Evolutionary conservation across 1,139 yeast species (phyloP).

Genomic region (Candida sanyaensis): DNA sequence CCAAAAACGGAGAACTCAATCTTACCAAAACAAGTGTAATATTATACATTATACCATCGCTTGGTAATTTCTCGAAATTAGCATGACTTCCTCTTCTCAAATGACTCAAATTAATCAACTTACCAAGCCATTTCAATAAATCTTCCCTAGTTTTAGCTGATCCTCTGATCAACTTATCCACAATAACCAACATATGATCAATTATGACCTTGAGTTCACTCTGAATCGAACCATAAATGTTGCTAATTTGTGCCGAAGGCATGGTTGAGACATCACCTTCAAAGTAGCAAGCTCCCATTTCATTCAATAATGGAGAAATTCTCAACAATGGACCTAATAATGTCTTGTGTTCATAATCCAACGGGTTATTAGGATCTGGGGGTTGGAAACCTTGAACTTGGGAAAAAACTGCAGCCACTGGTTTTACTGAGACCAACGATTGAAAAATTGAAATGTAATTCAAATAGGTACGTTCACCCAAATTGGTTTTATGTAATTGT

Average conservation of each 20-base stretch:
- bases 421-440: slow-evolving; percentile 58
- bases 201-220: slow-evolving; percentile 58
- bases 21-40: slow-evolving; percentile 65
- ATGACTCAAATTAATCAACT: slow-evolving; percentile 76
- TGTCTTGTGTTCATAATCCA: slow-evolving; percentile 59
- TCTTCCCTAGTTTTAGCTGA: slow-evolving; percentile 63
- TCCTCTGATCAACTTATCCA: slow-evolving; percentile 78
- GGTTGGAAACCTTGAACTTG: slow-evolving; percentile 58
- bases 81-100: slow-evolving; percentile 87
- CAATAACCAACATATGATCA: slow-evolving; percentile 64
- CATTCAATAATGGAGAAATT: slow-evolving; percentile 66
- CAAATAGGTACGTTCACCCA: slow-evolving; percentile 52
- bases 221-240: slow-evolving; percentile 57
- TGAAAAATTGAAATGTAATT: slow-evolving; percentile 58
- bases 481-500: slow-evolving; percentile 28
- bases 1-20: slow-evolving; percentile 83
- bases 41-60: slow-evolving; percentile 84
- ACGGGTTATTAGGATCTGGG: slow-evolving; percentile 39
- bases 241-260: slow-evolving; percentile 43
- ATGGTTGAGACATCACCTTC: slow-evolving; percentile 42
- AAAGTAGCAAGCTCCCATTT: slow-evolving; percentile 45
- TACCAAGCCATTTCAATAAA: slow-evolving; percentile 68
- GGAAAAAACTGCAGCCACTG: slow-evolving; percentile 63
- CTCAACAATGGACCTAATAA: slow-evolving; percentile 77
- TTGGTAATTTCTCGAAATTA: slow-evolving; percentile 62